Evolutionary conservation across 2,329 filamentous ascomycete genomes (phyloP).

Genomic region (Aspergillus sp.): DNA sequence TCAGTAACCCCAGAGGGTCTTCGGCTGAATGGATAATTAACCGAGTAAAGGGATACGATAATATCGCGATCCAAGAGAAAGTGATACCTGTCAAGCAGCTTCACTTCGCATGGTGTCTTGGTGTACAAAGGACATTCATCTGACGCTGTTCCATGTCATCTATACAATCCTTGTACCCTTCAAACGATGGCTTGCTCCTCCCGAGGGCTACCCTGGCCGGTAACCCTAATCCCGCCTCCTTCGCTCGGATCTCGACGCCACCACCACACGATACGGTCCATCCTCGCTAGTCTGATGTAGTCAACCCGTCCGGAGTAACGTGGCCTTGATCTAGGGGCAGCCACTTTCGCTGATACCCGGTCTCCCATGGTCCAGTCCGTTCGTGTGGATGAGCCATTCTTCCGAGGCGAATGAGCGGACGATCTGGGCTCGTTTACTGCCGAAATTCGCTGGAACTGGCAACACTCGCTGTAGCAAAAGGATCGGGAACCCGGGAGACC

Average conservation of each 20-base stretch:
- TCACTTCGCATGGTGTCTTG: too few relatives aligned
- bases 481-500: background rate
- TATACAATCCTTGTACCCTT: background rate
- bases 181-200: background rate
- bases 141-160: too few relatives aligned
- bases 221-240: background rate
- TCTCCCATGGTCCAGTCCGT: too few relatives aligned
- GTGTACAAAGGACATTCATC: too few relatives aligned
- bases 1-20: background rate
- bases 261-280: background rate
- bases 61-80: too few relatives aligned
- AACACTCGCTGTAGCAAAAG: background rate
- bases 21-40: conserved; percentile 10
- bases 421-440: background rate
- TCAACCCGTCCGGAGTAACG: too few relatives aligned
- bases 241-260: background rate
- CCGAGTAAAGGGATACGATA: conserved; percentile 2
- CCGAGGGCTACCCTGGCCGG: background rate
- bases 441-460: background rate
- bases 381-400: background rate
- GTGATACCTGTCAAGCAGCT: too few relatives aligned
- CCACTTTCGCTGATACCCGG: too few relatives aligned
- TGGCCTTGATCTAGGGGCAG: too few relatives aligned
- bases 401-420: background rate
- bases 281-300: too few relatives aligned